A percentile compares a stretch with the other conserved stretches of the same genome.
Conservation (phyloP, 1,284 basidiomycete genomes). For the Moniliella sp. region DNA sequence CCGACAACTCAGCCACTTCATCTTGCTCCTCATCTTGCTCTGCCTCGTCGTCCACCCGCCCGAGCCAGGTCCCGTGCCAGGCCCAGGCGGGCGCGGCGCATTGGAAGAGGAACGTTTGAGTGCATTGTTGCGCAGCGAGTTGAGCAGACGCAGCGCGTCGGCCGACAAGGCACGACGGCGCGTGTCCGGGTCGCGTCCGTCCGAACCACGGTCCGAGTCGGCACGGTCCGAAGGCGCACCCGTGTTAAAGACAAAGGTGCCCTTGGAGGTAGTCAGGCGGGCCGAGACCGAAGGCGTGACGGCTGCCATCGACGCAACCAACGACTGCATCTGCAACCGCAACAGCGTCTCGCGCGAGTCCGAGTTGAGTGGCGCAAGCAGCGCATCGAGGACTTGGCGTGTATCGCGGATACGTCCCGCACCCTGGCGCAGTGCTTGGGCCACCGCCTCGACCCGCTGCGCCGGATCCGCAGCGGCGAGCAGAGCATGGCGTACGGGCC, state of each 20-base stretch:
- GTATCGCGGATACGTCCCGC: slow-evolving; percentile 17
- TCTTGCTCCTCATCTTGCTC: slow-evolving; percentile 20
- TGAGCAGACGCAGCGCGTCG: slow-evolving; percentile 8
- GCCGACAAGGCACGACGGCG: too few species aligned
- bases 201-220: too few species aligned
- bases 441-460: slow-evolving; percentile 14
- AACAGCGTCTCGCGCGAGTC: slow-evolving; percentile 17
- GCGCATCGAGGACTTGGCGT: slow-evolving; percentile 18
- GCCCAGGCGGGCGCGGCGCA: too few species aligned
- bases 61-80: too few species aligned
- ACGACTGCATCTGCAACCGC: slow-evolving; percentile 21
- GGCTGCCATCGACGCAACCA: slow-evolving; percentile 22
- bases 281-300: slow-evolving; percentile 19
- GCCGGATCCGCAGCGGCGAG: slow-evolving; percentile 20
- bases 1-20: slow-evolving; percentile 21
- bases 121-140: slow-evolving; percentile 5
- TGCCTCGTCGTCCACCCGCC: too few species aligned
- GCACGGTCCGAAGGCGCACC: too few species aligned
- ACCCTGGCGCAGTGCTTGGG: slow-evolving; percentile 14
- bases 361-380: slow-evolving; percentile 20
- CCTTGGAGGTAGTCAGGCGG: slow-evolving; percentile 14
- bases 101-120: too few species aligned
- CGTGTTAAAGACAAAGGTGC: slow-evolving; percentile 6
- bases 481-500: slow-evolving; percentile 22
- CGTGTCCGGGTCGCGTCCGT: too few species aligned